Evolutionary conservation across 495 filamentous ascomycete genomes (phyloP), one percentile per base, ranked within the genome.

Genomic region (Jackrogersella minutella): DNA sequence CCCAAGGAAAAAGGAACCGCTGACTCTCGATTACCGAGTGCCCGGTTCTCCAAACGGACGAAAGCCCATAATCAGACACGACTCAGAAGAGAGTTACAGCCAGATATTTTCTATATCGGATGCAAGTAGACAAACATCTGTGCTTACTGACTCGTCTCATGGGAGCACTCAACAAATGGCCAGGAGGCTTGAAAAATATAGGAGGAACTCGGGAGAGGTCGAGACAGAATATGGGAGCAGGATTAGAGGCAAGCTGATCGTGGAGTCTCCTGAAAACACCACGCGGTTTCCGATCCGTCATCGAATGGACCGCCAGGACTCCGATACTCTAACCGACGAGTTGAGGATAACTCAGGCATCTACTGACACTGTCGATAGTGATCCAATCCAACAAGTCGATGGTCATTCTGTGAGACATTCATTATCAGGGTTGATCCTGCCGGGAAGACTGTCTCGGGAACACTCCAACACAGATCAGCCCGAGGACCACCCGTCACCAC

Each of bases 81-180:
- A 93, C 64, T 96, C 92, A 1, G 85, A 88, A 19, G 92, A 94
- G 62, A 93, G 90, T 66, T 92, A 92, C 66, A 60, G 67, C 8
- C 86, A 89, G 30, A 86, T 95, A 80, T 92, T 96, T 73, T 93
- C 89, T n/a, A 84, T 88, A 6, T 93, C 91, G 1, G 86, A 87
- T 10, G 85, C 88, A 14, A 87, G 86, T 46, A 69, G 76, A 22
- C 81, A 78, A 16, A 62, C 77, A 34, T 75, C 75, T 0, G 79
- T 74, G 26, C 62, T 83, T 50, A 70, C 79, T 14, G 58, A 64
- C 46, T 78, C 79, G 13, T 77, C 78, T 9, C 64, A 76, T 33
- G 76, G 67, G 46, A 78, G 66, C 14, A 39, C 26, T 11, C 56
- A 55, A 19, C 67, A 60, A 30, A 64, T 64, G n/a, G 21, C 68